Conservation (phyloP, 2,329 filamentous ascomycete species). For the Tolypocladium cylindrosporum region DNA sequence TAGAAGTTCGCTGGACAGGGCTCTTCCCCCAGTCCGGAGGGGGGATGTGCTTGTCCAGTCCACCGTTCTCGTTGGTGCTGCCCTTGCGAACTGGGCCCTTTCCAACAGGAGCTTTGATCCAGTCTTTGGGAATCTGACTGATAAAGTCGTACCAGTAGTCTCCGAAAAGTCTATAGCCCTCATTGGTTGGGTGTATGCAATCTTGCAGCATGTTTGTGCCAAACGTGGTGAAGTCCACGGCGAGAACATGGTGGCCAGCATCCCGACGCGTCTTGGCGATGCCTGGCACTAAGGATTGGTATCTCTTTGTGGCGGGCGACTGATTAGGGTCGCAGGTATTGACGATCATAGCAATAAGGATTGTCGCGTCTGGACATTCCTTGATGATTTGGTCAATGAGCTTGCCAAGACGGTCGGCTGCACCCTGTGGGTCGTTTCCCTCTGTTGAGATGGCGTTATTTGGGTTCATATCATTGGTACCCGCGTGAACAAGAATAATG, state of each 20-base stretch:
- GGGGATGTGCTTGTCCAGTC: not conserved
- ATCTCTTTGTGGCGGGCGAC: not conserved
- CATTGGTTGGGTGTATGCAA: not conserved
- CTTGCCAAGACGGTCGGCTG: not conserved
- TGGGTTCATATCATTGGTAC: not conserved
- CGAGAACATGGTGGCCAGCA: not conserved
- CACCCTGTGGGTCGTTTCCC: not conserved
- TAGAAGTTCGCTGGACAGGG: not conserved
- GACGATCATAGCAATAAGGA: not conserved
- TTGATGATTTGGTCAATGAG: not conserved
- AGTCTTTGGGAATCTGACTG: not conserved
- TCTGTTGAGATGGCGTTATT: not conserved
- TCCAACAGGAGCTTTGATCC: not conserved
- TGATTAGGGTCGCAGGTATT: not conserved
- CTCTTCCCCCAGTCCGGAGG: not conserved
- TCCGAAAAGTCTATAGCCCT: not conserved
- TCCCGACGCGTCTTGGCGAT: not conserved
- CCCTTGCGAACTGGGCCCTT: not conserved
- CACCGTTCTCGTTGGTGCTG: not conserved
- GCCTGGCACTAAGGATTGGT: not conserved
- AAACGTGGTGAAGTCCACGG: not conserved
- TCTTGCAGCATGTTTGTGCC: not conserved
- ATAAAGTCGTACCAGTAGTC: not conserved
- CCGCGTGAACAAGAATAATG: not conserved
- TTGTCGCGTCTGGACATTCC: not conserved